Evolutionary conservation across 306 rosid species (phyloP), one percentile per base, ranked within the genome.

Genomic region (Malus sieversii): DNA sequence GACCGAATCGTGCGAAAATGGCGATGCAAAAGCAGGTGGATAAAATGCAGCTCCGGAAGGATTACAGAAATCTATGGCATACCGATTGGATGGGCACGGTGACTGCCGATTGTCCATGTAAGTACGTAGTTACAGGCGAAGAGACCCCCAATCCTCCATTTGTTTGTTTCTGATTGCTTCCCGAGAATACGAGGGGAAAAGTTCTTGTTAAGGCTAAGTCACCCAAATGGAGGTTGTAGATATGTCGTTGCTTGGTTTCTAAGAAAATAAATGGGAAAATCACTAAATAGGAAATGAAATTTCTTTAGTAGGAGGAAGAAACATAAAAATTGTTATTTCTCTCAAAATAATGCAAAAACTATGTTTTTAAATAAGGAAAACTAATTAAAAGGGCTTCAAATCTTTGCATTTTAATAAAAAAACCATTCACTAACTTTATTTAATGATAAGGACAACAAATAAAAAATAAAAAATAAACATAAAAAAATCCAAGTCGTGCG

Each of bases 21-120:
- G 77, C 27, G 77, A 4, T 57, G 22, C 55, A 55, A 20, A 80
- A 60, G 48, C 68, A 82, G 51, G 64, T 81, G 7, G 89, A 87
- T 19, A 90, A 86, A 84, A 82, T 90, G 90, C 88, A 90, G 83
- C 58, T 77, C 25, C 89, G 92, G 52, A 83, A 90, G 90, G 82
- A 71, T 40, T 90, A 75, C 77, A 83, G 84, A 20, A 86, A 87
- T 74, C 10, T 87, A 80, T 87, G 95, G 95, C 95, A 87, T 78
- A 19, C 90, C 15, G 84, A 90, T 77, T 88, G 87, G 71, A 32
- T 74, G 66, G 42, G 71, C 10, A 83, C 89, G 59, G 77, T 90
- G 40, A 75, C 63, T 20, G 85, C 85, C 3, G 79, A 84, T 52
- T 68, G 90, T 20, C 84, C 83, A 15, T 86, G 90, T 90, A 84